These are phyloP conservation scores for Phytophthora sojae DNA, from an alignment of 352 stramenopile genomes.

Conservation along the genomic window DNA sequence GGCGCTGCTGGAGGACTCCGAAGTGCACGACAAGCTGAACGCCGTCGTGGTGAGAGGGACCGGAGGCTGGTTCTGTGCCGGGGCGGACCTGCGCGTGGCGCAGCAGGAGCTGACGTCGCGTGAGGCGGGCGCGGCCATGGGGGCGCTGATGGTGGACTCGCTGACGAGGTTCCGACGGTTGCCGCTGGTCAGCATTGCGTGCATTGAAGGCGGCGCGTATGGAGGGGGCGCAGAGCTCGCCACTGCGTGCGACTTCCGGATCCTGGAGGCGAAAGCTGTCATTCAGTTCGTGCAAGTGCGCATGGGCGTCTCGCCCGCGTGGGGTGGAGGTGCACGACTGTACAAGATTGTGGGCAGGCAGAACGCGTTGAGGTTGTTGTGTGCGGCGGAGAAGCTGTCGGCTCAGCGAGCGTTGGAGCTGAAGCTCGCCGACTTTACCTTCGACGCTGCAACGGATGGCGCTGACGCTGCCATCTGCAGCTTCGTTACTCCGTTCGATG, in stretches of 20 bases:
- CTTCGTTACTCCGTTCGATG: constrained; percentile 69
- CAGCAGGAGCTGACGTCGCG: constrained; percentile 79
- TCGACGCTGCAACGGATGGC: constrained; percentile 41
- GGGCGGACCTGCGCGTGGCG: constrained; percentile 81
- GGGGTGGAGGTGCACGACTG: constrained; percentile 81
- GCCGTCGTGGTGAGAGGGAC: constrained; percentile 64
- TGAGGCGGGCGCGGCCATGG: constrained; percentile 73
- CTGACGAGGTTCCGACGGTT: constrained; percentile 75
- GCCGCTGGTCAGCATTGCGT: constrained; percentile 82
- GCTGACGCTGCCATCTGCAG: constrained; percentile 38
- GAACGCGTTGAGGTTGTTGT: constrained; percentile 75
- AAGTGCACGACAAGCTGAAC: constrained; percentile 66
- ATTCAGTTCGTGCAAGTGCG: constrained; percentile 88
- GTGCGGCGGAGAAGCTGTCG: constrained; percentile 66
- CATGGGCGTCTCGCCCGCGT: constrained; percentile 88
- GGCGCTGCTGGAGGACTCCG: constrained; percentile 56
- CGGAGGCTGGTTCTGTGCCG: constrained; percentile 84
- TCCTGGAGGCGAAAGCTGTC: constrained; percentile 63
- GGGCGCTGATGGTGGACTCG: constrained; percentile 76
- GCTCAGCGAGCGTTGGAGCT: constrained; percentile 56
- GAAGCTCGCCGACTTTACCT: constrained; percentile 76
- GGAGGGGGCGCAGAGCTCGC: constrained; percentile 86
- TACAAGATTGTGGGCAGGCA: constrained; percentile 83
- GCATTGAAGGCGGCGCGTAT: constrained; percentile 82
- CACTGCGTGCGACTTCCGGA: constrained; percentile 85